Percentiles rank a stretch among this genome's conserved stretches.
phyloP scores from a whole-genome alignment of 2,329 filamentous ascomycete genomes.

The Dactylellina parvicollis region DNA sequence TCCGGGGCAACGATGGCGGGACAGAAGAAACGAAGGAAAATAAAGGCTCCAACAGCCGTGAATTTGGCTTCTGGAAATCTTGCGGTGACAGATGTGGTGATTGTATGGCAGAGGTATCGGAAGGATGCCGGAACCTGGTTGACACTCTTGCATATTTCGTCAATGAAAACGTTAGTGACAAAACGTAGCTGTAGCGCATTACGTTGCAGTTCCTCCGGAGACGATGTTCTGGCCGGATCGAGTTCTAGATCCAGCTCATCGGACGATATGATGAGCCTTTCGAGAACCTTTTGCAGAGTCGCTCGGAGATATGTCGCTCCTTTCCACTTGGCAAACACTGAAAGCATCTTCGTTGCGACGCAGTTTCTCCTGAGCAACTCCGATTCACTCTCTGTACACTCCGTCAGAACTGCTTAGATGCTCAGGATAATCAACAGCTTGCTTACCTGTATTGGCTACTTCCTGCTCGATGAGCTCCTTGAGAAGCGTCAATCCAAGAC shows the following conservation, averaged over 20 bases:
- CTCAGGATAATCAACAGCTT: constrained; percentile 2
- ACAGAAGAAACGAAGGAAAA: constrained; percentile 77
- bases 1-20: constrained; percentile 77
- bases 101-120: constrained; percentile 75
- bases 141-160: constrained; percentile 74
- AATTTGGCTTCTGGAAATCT: constrained; percentile 76
- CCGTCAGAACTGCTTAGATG: neutral
- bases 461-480: constrained; percentile 75
- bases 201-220: constrained; percentile 72
- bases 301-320: constrained; percentile 71
- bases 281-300: constrained; percentile 74
- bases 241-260: constrained; percentile 75
- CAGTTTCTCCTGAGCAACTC: constrained; percentile 75
- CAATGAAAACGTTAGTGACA: constrained; percentile 76
- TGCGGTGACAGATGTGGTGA: constrained; percentile 71
- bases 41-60: constrained; percentile 76
- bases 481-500: constrained; percentile 71
- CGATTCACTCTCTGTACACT: constrained; percentile 70
- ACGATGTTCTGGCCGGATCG: constrained; percentile 70
- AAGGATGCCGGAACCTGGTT: constrained; percentile 72
- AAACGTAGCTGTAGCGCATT: constrained; percentile 74
- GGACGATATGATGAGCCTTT: constrained; percentile 73
- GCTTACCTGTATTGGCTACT: constrained; percentile 71
- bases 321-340: constrained; percentile 77
- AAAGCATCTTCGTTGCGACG: constrained; percentile 77